phyloP scores from a whole-genome alignment of 2,329 filamentous ascomycete genomes.

The Lecanoromycetidae sp. region DNA sequence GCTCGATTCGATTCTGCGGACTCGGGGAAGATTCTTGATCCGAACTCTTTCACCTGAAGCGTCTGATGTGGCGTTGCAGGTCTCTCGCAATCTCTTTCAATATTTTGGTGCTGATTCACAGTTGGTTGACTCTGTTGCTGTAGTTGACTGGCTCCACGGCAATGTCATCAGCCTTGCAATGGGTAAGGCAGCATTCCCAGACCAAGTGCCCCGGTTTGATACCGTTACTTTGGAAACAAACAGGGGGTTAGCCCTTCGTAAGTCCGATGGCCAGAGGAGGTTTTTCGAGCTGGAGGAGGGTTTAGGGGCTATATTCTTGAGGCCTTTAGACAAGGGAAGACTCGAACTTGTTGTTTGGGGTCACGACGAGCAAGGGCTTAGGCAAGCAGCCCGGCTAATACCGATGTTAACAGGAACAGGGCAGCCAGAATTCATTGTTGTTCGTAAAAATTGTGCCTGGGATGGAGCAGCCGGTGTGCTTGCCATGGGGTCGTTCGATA shows the following conservation, averaged over 20 bases:
- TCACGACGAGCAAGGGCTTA: conserved; percentile 34
- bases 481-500: conserved; percentile 45
- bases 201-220: conserved; percentile 18
- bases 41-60: conserved; percentile 21
- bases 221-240: conserved; percentile 22
- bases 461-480: conserved; percentile 40
- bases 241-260: conserved; percentile 8
- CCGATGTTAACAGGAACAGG: conserved; percentile 45
- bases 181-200: conserved; percentile 19
- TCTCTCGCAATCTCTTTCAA: conserved; percentile 46
- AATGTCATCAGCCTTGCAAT: conserved; percentile 34
- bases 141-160: conserved; percentile 23
- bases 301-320: conserved; percentile 41
- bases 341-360: conserved; percentile 48
- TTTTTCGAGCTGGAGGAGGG: conserved; percentile 7
- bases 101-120: conserved; percentile 44
- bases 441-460: conserved; percentile 36
- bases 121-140: conserved; percentile 25
- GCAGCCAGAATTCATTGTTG: conserved; percentile 45
- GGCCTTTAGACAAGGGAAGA: conserved; percentile 35
- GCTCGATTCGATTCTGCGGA: conserved; percentile 43
- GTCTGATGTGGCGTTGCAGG: conserved; percentile 36
- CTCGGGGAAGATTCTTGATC: conserved; percentile 35
- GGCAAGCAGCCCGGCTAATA: conserved; percentile 40
- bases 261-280: background rate